phyloP scores from a whole-genome alignment of 768 basidiomycete genomes.

The Boletus reticulatus region DNA sequence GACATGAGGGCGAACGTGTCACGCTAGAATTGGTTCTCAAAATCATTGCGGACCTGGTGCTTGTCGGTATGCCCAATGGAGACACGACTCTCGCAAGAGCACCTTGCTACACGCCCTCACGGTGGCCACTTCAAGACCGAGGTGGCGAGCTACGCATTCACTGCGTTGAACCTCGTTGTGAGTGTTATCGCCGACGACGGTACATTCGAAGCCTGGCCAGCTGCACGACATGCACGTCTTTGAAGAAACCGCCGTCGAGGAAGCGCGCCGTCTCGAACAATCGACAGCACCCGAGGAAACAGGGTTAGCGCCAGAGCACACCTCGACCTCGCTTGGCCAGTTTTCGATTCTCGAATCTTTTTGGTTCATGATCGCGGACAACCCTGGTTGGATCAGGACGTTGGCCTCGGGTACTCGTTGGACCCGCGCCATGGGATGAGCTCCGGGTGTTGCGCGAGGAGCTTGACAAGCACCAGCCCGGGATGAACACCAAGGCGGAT shows the following conservation, averaged over 20 bases:
- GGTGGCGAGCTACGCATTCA: slow-evolving; percentile 91
- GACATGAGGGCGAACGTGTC: slow-evolving; percentile 66
- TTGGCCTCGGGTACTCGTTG: slow-evolving; percentile 93
- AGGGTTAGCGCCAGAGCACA: not conserved
- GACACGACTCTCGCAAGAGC: slow-evolving; percentile 58
- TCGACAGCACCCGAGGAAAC: slow-evolving; percentile 5
- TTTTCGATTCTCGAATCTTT: slow-evolving; percentile 68
- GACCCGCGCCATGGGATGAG: slow-evolving; percentile 74
- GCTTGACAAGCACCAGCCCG: slow-evolving; percentile 76
- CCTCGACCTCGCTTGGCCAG: slow-evolving; percentile 28
- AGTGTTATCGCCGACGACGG: slow-evolving; percentile 86
- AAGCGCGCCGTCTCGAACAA: slow-evolving; percentile 39
- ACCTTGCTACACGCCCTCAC: slow-evolving; percentile 91
- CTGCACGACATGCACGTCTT: slow-evolving; percentile 48
- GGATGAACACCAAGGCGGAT: slow-evolving; percentile 83
- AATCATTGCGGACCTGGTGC: slow-evolving; percentile 88
- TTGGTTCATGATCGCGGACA: slow-evolving; percentile 97
- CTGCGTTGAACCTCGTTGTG: slow-evolving; percentile 93
- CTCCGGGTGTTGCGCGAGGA: slow-evolving; percentile 73
- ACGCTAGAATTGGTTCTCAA: slow-evolving; percentile 89
- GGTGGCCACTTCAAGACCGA: slow-evolving; percentile 75
- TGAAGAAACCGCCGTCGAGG: slow-evolving; percentile 66
- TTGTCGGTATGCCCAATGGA: slow-evolving; percentile 95
- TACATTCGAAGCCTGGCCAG: slow-evolving; percentile 64
- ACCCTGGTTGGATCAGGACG: slow-evolving; percentile 92